phyloP scores from a whole-genome alignment of 179 eudicot species.

The Patellifolia procumbens region DNA sequence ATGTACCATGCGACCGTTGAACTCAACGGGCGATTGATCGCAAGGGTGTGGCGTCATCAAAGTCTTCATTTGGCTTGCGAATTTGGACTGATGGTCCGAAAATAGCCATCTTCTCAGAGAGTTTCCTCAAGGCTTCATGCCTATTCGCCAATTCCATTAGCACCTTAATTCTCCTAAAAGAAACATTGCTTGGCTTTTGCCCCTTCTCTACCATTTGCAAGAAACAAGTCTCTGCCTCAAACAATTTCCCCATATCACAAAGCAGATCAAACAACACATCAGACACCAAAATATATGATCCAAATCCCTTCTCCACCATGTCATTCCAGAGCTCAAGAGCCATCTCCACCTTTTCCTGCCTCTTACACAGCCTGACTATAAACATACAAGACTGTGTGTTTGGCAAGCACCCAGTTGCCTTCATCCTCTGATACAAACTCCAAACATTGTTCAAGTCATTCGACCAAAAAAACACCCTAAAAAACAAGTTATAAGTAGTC shows the following conservation, averaged over 20 bases:
- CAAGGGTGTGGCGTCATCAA: slow-evolving; percentile 35
- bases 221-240: slow-evolving; percentile 73
- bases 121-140: slow-evolving; percentile 43
- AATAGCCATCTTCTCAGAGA: slow-evolving; percentile 59
- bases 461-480: slow-evolving; percentile 72
- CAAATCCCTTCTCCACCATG: slow-evolving; percentile 85
- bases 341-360: slow-evolving; percentile 78
- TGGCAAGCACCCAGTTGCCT: slow-evolving; percentile 61
- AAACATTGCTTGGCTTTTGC: slow-evolving; percentile 72
- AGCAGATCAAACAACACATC: slow-evolving; percentile 83
- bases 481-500: slow-evolving; percentile 73
- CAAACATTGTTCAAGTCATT: slow-evolving; percentile 67
- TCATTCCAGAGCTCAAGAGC: slow-evolving; percentile 87
- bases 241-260: slow-evolving; percentile 74
- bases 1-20: neutral
- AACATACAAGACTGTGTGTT: slow-evolving; percentile 90
- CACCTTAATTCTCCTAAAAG: slow-evolving; percentile 82
- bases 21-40: slow-evolving; percentile 31
- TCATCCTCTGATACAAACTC: slow-evolving; percentile 76
- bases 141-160: slow-evolving; percentile 87
- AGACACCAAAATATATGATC: slow-evolving; percentile 70
- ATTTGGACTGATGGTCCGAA: slow-evolving; percentile 44
- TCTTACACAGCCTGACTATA: slow-evolving; percentile 59
- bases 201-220: slow-evolving; percentile 88
- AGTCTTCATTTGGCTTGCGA: slow-evolving; percentile 36